Base-by-base conservation (phyloP, 2,329 filamentous ascomycete genomes). In the Pseudogymnoascus sp. region DNA sequence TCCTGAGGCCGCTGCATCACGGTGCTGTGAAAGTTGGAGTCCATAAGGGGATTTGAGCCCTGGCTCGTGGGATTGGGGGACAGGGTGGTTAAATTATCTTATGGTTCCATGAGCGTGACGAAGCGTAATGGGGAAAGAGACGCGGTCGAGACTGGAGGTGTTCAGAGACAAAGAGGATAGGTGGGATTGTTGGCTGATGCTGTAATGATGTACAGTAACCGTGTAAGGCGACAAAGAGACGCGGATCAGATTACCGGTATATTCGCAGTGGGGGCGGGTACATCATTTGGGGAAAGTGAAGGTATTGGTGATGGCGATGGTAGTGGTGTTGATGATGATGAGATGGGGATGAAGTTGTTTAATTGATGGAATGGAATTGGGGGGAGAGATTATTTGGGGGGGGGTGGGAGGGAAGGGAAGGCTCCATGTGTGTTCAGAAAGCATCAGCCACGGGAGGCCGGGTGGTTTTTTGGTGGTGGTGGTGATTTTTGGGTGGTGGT, bases 1-100 rank as follows among this genome's bases (percentile, higher is more conserved):
- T 62, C 47, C 24, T 33, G 56, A 31, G 67, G 64, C 62, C 68
- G 67, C 65, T 71, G 70, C 71, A 73, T 70, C 65, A 72, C 71
- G 11, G 70, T 71, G 50, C 68, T 65, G 62, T 70, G 70, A 66
- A 68, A 73, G 62, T 67, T 68, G 63, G 69, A 70, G 62, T 71
- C 68, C 70, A 68, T 71, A 50, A 29, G 63, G 31, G 21, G 19
- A 53, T 40, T n/a, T 63, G 38, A 44, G 35, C 62, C 56, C 29
- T 61, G 38, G 62, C 35, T 63, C 31, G 31, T 40, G 31, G 35
- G 47, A 56, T 56, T 56, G 38, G 35, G 38, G 59, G 33, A 62
- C 26, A 31, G 21, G 38, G 61, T 56, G 47, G 62, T n/a, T 35
- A 16, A 59, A 47, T 50, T 35, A 31, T 47, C 31, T 44, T 40